Evolutionary conservation across 83 land plant genomes (phyloP).

Genomic region (Thuja plicata): DNA sequence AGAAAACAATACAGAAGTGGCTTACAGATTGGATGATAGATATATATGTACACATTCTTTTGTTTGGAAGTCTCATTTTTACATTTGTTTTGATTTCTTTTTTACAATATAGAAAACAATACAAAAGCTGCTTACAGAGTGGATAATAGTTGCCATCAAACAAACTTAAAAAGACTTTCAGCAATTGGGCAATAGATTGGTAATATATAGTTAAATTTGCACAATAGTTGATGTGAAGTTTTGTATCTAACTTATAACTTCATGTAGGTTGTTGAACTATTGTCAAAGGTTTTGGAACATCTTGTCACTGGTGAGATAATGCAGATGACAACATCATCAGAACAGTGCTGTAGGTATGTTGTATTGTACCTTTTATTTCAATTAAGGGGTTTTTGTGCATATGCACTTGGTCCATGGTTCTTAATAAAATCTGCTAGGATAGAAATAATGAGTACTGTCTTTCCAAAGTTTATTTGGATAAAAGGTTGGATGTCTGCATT

Average conservation of each 20-base stretch:
- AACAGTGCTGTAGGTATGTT: conserved; percentile 66
- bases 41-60: background rate
- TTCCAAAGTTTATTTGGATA: background rate
- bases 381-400: background rate
- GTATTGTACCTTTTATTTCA: background rate
- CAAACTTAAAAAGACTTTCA: background rate
- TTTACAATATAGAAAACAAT: background rate
- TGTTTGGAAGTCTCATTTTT: background rate
- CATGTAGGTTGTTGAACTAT: conserved; percentile 76
- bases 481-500: background rate
- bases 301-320: conserved; percentile 93
- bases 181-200: background rate
- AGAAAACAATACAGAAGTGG: background rate
- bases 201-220: background rate
- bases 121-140: background rate
- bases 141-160: background rate
- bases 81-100: background rate
- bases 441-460: background rate
- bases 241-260: background rate
- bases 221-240: background rate
- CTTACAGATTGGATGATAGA: background rate
- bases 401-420: background rate
- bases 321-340: conserved; percentile 79
- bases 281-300: conserved; percentile 83
- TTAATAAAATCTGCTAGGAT: background rate